Percentiles rank a stretch among this genome's conserved stretches.
Evolutionary conservation across 129 eudicot species (phyloP).

Genomic region (Tagetes erecta): DNA sequence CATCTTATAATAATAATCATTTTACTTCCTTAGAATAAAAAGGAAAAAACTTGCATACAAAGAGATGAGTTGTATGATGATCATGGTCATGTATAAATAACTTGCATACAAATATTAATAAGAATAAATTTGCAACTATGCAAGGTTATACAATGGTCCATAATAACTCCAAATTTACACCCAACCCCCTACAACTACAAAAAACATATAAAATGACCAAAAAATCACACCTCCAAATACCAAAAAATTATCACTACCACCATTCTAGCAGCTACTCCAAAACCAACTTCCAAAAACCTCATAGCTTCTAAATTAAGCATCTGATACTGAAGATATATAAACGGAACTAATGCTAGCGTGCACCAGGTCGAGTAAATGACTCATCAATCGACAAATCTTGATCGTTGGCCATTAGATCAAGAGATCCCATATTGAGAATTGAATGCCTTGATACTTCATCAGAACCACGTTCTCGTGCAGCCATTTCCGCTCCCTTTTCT

Average conservation of each 20-base stretch:
- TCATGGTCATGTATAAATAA: not conserved
- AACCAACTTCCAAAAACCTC: slow-evolving; percentile 21
- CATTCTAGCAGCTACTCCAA: slow-evolving; percentile 21
- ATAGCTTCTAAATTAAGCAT: slow-evolving; percentile 3
- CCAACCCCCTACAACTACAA: slow-evolving; percentile 30
- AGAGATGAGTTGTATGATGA: too few species aligned
- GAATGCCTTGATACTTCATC: slow-evolving; percentile 73
- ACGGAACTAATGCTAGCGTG: slow-evolving; percentile 48
- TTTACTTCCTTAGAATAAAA: too few species aligned
- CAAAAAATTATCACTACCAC: not conserved
- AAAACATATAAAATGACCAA: slow-evolving; percentile 31
- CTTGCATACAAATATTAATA: not conserved
- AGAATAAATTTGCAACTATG: not conserved
- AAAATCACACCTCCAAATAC: slow-evolving; percentile 22
- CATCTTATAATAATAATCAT: too few species aligned
- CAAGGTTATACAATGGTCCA: slow-evolving; percentile 14
- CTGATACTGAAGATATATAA: not conserved
- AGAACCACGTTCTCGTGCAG: slow-evolving; percentile 61
- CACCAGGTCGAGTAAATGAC: slow-evolving; percentile 67
- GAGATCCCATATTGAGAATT: slow-evolving; percentile 54
- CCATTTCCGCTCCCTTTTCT: slow-evolving; percentile 62
- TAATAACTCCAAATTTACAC: slow-evolving; percentile 25
- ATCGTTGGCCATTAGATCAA: slow-evolving; percentile 62
- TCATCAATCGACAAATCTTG: slow-evolving; percentile 76
- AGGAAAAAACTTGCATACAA: too few species aligned